Evolutionary conservation across 768 basidiomycete genomes (phyloP), one percentile per base, ranked within the genome.

Genomic region (Leucogyrophana mollusca): DNA sequence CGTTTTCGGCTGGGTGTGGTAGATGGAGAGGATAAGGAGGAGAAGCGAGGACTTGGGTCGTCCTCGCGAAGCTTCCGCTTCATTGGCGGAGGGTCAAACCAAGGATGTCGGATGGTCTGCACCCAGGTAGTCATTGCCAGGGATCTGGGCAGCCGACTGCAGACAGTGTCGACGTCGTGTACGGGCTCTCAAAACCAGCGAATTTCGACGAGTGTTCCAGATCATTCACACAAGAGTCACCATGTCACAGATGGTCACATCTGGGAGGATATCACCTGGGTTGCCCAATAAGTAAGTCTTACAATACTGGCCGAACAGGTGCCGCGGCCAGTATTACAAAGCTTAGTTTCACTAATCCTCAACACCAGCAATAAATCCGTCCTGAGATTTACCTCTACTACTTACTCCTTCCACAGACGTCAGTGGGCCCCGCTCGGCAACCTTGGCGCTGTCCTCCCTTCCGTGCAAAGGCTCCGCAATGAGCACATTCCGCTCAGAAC

Each of bases 1-100:
- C 81, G 75, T 61, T 84, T 82, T 14, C 56, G 59, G 18, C 72
- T 77, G n/a, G 66, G 18, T n/a, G 73, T 71, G 0, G 67, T 72
- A 7, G 49, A 41, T 10, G 80, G 82, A 11, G 57, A 43, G 34
- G 50, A 40, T 9, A 17, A 49, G 7, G 22, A 25, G 34, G 34
- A n/a, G 32, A 48, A 32, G 30, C 39, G 43, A 10, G 51, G 47
- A 42, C 54, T 49, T 45, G 39, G 53, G 37, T 53, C 54, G 22
- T 58, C 60, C 57, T 40, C 51, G 51, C 34, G 40, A 10, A 47
- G 50, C 50, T 67, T 73, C 49, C 77, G 76, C 52, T 77, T 78
- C 56, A 57, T 59, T 33, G 67, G 57, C 0, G 68, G 58, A 46
- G 64, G 62, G 34, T 56, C 56, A 49, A 71, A 71, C 77, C 76